Conservation (phyloP, 2,329 filamentous ascomycete genomes). For the Phialophora verrucosa region DNA sequence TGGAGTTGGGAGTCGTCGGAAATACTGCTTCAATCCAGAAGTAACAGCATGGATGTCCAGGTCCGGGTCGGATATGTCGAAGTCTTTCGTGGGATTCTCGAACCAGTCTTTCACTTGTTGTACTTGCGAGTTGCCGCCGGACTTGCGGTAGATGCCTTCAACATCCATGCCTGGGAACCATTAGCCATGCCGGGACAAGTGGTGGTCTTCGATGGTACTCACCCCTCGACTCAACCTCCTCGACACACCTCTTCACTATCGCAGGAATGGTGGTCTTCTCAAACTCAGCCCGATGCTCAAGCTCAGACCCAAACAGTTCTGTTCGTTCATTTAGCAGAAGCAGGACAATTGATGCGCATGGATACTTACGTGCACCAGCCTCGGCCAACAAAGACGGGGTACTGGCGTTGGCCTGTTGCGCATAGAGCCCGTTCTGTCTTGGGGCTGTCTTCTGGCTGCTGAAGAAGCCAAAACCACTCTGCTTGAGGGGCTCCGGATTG, state of each 20-base stretch:
- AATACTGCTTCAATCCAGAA: conserved; percentile 95
- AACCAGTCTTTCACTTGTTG: conserved; percentile 91
- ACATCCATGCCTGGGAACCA: conserved; percentile 74
- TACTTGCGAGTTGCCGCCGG: conserved; percentile 87
- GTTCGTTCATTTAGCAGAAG: conserved; percentile 27
- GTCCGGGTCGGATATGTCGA: conserved; percentile 90
- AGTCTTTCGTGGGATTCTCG: conserved; percentile 74
- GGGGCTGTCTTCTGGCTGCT: conserved; percentile 54
- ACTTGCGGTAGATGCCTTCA: conserved; percentile 98
- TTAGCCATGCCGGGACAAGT: conserved; percentile 23
- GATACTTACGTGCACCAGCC: conserved; percentile 47
- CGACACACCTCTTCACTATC: conserved; percentile 90
- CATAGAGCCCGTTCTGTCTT: conserved; percentile 41
- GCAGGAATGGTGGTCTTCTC: conserved; percentile 88
- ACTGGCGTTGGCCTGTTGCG: conserved; percentile 52
- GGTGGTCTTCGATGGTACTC: conserved; percentile 34
- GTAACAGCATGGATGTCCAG: conserved; percentile 97
- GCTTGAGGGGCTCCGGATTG: conserved; percentile 50
- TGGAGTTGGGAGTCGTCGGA: conserved; percentile 87
- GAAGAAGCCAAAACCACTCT: conserved; percentile 75
- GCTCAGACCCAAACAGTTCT: conserved; percentile 85
- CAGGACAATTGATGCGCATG: neutral
- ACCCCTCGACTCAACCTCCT: conserved; percentile 92
- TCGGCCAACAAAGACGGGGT: conserved; percentile 49
- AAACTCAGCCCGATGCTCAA: conserved; percentile 81